Evolutionary conservation across 495 filamentous ascomycete genomes (phyloP).

Genomic region (Aspergillus mulundensis): DNA sequence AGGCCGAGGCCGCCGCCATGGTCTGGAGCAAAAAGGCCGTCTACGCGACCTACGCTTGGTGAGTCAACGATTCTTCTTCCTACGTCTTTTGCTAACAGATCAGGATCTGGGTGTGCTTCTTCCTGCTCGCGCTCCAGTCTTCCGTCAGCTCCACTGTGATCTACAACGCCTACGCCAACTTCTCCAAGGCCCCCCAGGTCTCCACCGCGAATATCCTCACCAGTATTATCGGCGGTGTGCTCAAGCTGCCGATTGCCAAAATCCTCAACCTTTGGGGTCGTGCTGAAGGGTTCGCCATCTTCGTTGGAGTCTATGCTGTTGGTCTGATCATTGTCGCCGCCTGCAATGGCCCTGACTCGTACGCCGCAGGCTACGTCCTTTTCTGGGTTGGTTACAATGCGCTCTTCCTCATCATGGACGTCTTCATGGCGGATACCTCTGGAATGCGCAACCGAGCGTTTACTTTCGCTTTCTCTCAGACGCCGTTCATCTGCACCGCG

Average conservation of each 20-base stretch:
- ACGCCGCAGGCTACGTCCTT: conserved; percentile 50
- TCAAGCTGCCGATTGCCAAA: conserved; percentile 64
- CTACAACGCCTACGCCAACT: conserved; percentile 30
- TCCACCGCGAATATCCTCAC: conserved; percentile 35
- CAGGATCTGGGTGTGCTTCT: conserved; percentile 45
- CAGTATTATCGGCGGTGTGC: conserved; percentile 58
- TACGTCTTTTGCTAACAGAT: not conserved
- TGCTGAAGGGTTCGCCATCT: conserved; percentile 48
- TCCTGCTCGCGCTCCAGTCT: conserved; percentile 39
- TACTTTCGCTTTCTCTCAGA: conserved; percentile 57
- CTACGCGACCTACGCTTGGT: conserved; percentile 36
- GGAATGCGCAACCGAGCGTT: conserved; percentile 59
- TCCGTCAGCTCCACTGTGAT: conserved; percentile 27
- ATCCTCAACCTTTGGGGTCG: conserved; percentile 64
- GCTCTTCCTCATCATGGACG: conserved; percentile 51
- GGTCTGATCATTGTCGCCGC: conserved; percentile 49
- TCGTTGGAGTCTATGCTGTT: conserved; percentile 33
- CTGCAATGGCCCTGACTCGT: conserved; percentile 43
- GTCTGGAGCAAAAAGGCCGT: conserved; percentile 37
- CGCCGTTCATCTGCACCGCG: conserved; percentile 61
- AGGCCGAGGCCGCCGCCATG: conserved; percentile 38
- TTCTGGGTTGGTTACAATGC: conserved; percentile 58
- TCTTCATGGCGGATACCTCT: conserved; percentile 67
- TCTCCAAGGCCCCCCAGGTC: conserved; percentile 30
- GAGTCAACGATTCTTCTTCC: conserved; percentile 1